Conservation (phyloP, 768 basidiomycete species). For the Tremella yokohamensis region DNA sequence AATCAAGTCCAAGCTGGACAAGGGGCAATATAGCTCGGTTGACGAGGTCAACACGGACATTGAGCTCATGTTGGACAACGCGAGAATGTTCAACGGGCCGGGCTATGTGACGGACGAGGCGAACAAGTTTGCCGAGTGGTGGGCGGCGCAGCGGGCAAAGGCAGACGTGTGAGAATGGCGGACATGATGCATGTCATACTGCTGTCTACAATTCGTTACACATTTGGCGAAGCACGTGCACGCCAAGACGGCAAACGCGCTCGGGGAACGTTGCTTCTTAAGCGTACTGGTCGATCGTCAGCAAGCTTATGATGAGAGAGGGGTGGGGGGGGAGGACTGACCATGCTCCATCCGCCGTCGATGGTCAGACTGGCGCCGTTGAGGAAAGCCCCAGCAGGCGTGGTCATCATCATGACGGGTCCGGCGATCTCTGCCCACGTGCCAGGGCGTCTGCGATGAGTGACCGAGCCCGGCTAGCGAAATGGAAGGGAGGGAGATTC, state of each 20-base stretch:
- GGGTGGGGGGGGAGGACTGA: slow-evolving; percentile 5
- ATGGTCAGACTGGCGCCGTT: slow-evolving; percentile 30
- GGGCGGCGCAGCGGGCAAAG: slow-evolving; percentile 34
- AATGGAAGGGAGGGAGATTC: slow-evolving; percentile 3
- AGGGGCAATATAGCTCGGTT: slow-evolving; percentile 72
- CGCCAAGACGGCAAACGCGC: no score
- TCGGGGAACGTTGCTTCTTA: no score
- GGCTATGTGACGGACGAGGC: slow-evolving; percentile 32
- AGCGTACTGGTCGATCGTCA: no score
- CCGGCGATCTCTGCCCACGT: slow-evolving; percentile 40
- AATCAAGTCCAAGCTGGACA: slow-evolving; percentile 73
- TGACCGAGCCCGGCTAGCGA: not conserved
- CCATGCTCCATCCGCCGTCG: slow-evolving; percentile 38
- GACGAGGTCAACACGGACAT: slow-evolving; percentile 81
- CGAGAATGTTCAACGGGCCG: slow-evolving; percentile 77
- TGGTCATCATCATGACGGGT: slow-evolving; percentile 40
- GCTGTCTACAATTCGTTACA: no score
- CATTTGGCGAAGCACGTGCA: no score
- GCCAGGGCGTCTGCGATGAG: slow-evolving; percentile 26
- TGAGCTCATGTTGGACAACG: slow-evolving; percentile 81
- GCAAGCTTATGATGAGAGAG: no score
- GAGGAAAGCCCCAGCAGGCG: slow-evolving; percentile 39
- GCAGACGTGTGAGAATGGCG: slow-evolving; percentile 19
- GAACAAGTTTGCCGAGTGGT: slow-evolving; percentile 38
- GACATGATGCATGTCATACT: not conserved